Evolutionary conservation across 2,329 filamentous ascomycete species (phyloP).

Genomic region (Nemania sp.): DNA sequence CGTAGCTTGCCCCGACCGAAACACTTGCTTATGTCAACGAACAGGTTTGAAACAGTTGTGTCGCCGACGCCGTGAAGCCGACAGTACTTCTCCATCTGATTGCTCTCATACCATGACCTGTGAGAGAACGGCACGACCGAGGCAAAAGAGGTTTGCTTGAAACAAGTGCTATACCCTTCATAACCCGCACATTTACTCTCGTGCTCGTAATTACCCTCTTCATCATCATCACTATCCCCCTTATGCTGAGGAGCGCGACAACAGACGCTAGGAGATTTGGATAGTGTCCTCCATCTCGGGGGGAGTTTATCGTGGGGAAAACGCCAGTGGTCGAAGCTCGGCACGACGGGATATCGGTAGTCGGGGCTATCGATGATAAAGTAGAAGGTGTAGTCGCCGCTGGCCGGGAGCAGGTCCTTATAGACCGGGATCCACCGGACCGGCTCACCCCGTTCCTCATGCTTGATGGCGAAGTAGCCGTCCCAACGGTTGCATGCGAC

Average conservation of each 20-base stretch:
- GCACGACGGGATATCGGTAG: conserved; percentile 21
- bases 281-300: not conserved
- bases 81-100: conserved; percentile 25
- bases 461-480: conserved; percentile 17
- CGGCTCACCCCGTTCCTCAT: not conserved
- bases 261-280: no score
- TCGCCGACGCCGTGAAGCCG: not conserved
- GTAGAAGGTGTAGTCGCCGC: conserved; percentile 12
- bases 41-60: not conserved
- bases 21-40: not conserved
- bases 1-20: not conserved
- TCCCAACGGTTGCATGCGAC: conserved; percentile 23
- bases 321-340: conserved; percentile 29
- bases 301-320: conserved; percentile 24
- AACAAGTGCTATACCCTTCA: not conserved
- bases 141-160: not conserved
- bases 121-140: conserved; percentile 17
- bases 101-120: conserved; percentile 13
- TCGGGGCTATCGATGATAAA: conserved; percentile 14
- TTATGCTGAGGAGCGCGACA: not conserved
- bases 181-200: no score
- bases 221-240: no score
- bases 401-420: not conserved
- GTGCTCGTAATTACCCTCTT: no score
- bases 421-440: not conserved